phyloP scores from a whole-genome alignment of 2,329 filamentous ascomycete species.

The Ascomycota sp. region DNA sequence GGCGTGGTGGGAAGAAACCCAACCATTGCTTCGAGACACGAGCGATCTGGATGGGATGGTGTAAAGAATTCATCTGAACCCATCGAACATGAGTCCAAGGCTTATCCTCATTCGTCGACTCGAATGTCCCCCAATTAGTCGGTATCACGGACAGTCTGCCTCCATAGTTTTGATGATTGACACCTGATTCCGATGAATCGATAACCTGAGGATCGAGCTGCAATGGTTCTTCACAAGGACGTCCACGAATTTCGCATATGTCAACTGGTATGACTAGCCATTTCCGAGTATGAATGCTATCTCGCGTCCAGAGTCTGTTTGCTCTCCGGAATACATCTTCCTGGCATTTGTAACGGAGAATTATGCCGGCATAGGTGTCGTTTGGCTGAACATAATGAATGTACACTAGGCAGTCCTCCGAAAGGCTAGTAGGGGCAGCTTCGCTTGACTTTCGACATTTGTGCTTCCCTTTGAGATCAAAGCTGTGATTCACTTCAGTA shows the following conservation, averaged over 20 bases:
- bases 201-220: constrained; percentile 11
- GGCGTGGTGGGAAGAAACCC: constrained; percentile 78
- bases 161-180: neutral
- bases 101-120: constrained; percentile 38
- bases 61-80: constrained; percentile 55
- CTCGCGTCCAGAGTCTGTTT: constrained; percentile 88
- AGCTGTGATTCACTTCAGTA: constrained; percentile 35
- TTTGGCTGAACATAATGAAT: constrained; percentile 64
- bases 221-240: constrained; percentile 36
- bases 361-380: constrained; percentile 81
- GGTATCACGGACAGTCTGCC: neutral
- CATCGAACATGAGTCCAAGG: constrained; percentile 79
- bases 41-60: constrained; percentile 61
- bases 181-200: neutral
- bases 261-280: constrained; percentile 74
- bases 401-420: constrained; percentile 68
- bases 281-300: constrained; percentile 69
- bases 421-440: constrained; percentile 26
- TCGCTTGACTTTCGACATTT: constrained; percentile 55
- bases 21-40: constrained; percentile 62
- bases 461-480: constrained; percentile 32
- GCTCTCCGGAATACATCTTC: constrained; percentile 66
- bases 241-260: constrained; percentile 66
- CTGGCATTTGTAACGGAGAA: constrained; percentile 75
- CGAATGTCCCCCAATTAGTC: constrained; percentile 3